Evolutionary conservation across 495 filamentous ascomycete genomes (phyloP).

Genomic region (Parathielavia appendiculata): DNA sequence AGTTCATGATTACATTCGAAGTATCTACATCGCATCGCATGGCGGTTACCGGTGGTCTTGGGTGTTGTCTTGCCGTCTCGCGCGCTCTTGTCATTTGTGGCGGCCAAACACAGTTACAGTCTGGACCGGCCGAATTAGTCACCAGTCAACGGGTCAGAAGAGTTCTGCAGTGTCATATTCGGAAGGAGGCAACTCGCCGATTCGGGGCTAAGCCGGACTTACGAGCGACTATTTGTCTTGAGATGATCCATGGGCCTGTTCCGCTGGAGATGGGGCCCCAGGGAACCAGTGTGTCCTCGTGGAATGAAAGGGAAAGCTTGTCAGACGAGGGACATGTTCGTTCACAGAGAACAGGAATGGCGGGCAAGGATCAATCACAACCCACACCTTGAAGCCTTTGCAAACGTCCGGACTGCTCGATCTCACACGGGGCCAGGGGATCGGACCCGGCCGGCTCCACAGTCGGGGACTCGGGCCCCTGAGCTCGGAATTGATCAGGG

Average conservation of each 20-base stretch:
- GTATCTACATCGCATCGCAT: too few relatives aligned
- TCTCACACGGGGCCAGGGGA: not conserved
- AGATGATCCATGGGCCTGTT: not conserved
- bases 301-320: too few relatives aligned
- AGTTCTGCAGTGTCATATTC: too few relatives aligned
- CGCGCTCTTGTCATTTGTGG: too few relatives aligned
- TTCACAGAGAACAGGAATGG: too few relatives aligned
- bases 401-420: not conserved
- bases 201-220: constrained; percentile 8
- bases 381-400: not conserved
- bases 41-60: not conserved
- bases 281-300: too few relatives aligned
- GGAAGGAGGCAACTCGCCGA: not conserved
- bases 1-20: too few relatives aligned
- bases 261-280: too few relatives aligned
- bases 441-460: constrained; percentile 10
- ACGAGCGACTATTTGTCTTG: not conserved
- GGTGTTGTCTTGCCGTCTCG: too few relatives aligned
- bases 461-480: not conserved
- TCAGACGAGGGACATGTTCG: too few relatives aligned
- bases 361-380: not conserved
- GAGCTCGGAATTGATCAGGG: not conserved
- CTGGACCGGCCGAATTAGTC: not conserved
- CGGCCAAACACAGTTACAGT: too few relatives aligned
- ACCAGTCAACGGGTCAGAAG: not conserved